Evolutionary conservation across 2,329 filamentous ascomycete species (phyloP).

Genomic region (Pezicula carpinea): DNA sequence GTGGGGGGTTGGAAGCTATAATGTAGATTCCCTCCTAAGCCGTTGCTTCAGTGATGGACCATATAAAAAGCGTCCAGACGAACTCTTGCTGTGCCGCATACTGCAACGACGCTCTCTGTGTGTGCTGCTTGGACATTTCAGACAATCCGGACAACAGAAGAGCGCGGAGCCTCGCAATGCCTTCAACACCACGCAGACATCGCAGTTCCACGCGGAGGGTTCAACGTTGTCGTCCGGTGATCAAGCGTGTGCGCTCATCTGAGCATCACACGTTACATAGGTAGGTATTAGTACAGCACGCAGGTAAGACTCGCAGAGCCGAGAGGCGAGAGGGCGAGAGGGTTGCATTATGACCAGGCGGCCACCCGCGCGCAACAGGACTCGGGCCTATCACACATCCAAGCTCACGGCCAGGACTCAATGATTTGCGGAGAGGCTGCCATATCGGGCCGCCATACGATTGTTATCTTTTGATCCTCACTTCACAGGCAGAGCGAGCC

Average conservation of each 20-base stretch:
- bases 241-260: not conserved
- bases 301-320: not conserved
- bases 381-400: not conserved
- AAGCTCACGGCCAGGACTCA: not conserved
- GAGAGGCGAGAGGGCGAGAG: too few species aligned
- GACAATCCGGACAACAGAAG: too few species aligned
- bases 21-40: too few species aligned
- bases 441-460: not conserved
- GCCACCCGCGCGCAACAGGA: not conserved
- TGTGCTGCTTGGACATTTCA: too few species aligned
- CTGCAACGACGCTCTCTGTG: too few species aligned
- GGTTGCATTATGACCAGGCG: not conserved
- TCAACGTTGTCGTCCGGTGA: not conserved
- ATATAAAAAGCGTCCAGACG: too few species aligned
- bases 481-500: too few species aligned
- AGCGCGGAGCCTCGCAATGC: too few species aligned
- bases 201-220: not conserved
- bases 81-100: too few species aligned
- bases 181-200: not conserved
- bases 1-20: too few species aligned
- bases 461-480: not conserved
- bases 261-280: conserved; percentile 2
- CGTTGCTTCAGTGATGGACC: too few species aligned
- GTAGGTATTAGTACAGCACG: too few species aligned
- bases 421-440: conserved; percentile 1